phyloP scores from a whole-genome alignment of 208 protist genomes.

The Tetramitus jugosus region DNA sequence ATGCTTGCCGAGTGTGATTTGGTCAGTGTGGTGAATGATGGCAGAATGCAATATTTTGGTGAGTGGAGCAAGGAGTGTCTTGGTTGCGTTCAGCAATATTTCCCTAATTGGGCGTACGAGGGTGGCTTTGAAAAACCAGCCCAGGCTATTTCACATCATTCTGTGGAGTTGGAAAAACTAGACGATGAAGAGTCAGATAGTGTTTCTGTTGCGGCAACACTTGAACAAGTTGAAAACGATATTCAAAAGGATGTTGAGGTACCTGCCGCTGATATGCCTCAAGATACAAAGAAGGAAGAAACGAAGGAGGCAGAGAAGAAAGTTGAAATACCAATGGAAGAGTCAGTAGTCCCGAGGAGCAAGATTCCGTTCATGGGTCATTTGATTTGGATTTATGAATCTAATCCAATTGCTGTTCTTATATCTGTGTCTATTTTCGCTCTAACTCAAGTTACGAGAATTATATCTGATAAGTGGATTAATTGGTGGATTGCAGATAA shows the following conservation, averaged over 20 bases:
- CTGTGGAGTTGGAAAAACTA: too few species aligned
- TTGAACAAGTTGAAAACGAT: too few species aligned
- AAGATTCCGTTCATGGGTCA: slow-evolving; percentile 54
- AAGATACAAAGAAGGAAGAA: not conserved
- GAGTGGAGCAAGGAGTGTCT: not conserved
- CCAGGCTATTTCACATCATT: not conserved
- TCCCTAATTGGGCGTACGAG: not conserved
- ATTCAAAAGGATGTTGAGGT: too few species aligned
- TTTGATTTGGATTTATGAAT: too few species aligned
- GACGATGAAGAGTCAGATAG: too few species aligned
- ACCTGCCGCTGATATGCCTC: not conserved
- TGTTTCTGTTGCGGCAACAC: too few species aligned
- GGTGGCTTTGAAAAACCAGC: not conserved
- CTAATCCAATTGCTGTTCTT: too few species aligned
- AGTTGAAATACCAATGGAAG: slow-evolving; percentile 12
- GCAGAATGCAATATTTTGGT: slow-evolving; percentile 34
- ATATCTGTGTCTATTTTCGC: not conserved
- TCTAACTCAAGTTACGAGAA: not conserved
- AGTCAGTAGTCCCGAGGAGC: slow-evolving; percentile 57
- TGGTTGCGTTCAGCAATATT: not conserved
- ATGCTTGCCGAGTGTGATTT: slow-evolving; percentile 59
- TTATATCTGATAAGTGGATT: not conserved
- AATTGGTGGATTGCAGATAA: not conserved
- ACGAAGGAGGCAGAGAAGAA: not conserved
- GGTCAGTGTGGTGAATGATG: slow-evolving; percentile 64